Conservation (phyloP, 306 rosid species). For the Sicyos baderoa region DNA sequence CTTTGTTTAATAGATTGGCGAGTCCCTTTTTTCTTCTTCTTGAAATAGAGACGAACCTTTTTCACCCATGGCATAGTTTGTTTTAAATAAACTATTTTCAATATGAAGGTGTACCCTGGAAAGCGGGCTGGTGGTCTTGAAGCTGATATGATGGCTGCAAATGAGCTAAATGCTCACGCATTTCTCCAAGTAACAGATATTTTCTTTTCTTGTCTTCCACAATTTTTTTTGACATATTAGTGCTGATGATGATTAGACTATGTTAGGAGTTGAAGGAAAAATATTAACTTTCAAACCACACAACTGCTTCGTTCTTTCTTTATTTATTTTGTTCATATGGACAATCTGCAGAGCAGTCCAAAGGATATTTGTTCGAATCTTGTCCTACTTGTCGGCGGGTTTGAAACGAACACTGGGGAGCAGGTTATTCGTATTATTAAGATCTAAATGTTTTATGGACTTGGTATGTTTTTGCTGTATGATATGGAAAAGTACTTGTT, state of each 20-base stretch:
- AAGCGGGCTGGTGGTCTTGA: constrained; percentile 68
- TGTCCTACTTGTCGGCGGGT: constrained; percentile 67
- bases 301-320: background rate
- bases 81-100: constrained; percentile 12
- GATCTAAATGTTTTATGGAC: constrained; percentile 14
- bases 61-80: constrained; percentile 5
- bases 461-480: background rate
- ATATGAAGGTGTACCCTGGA: constrained; percentile 84
- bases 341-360: constrained; percentile 46
- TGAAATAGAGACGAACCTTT: background rate
- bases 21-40: background rate
- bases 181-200: constrained; percentile 63
- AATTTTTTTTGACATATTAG: background rate
- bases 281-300: constrained; percentile 3
- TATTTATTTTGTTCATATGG: background rate
- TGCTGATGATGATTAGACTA: constrained; percentile 12
- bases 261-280: constrained; percentile 5
- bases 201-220: background rate
- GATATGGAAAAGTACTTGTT: background rate
- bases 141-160: constrained; percentile 94
- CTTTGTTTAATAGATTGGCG: background rate
- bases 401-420: constrained; percentile 87
- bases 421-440: constrained; percentile 42
- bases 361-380: constrained; percentile 52
- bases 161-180: constrained; percentile 75